Evolutionary conservation across 345 rosid species (phyloP), one percentile per base, ranked within the genome.

Genomic region (Balakata baccata): DNA sequence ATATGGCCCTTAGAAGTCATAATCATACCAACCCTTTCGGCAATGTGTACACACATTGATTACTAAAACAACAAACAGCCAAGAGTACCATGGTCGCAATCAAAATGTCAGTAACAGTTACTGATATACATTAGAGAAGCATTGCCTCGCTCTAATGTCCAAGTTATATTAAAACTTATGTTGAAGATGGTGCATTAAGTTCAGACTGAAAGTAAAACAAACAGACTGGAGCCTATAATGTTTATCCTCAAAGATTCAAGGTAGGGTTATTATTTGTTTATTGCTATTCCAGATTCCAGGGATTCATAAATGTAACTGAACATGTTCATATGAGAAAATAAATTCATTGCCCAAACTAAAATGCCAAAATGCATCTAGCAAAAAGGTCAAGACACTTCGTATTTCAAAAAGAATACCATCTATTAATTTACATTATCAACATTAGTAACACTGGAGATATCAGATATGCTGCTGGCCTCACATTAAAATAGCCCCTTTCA

Each of bases 351-450:
- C 50, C 25, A 4, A 45, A 10, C 34, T 41, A 20, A 34, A n/a
- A 34, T 64, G 69, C 38, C 7, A 43, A 43, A 64, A 34, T 61
- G 18, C 50, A 17, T 46, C 69, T 45, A 65, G 69, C 29, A 66
- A 14, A 22, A 14, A 49, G 39, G 47, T 66, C 56, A 66, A 14
- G 70, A 39, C 45, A 11, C 11, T 65, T 9, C n/a, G 34, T 29
- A 29, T 29, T 29, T 29, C 34, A 29, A 2, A 29, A 29, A 29
- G 34, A 29, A 29, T 29, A 29, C 2, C 34, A 18, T 20, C n/a
- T 51, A n/a, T 22, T n/a, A n/a, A n/a, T n/a, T n/a, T 3, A 23
- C 5, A 9, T 58, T 11, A 58, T 23, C 59, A 54, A 54, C 5
- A 54, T 54, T 20, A 54, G 22, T 53, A 2, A 54, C 20, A 54